Conservation (phyloP, 2,329 filamentous ascomycete species). For the Aspergillus texensis region DNA sequence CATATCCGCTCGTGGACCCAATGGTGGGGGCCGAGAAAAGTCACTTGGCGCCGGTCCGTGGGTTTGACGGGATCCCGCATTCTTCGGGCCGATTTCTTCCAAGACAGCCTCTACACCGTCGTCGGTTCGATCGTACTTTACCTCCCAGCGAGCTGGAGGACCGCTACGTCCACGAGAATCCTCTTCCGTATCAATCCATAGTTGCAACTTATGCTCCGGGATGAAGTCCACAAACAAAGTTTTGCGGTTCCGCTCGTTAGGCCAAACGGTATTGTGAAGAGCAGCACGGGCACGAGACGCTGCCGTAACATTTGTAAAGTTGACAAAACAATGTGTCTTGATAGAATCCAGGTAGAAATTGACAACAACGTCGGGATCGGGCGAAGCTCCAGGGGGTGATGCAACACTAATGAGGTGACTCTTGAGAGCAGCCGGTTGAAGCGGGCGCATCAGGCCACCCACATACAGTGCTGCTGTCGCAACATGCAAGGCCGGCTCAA, state of each 20-base stretch:
- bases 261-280: conserved; percentile 81
- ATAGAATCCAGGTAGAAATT: conserved; percentile 81
- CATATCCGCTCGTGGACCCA: conserved; percentile 29
- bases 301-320: conserved; percentile 68
- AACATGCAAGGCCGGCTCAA: conserved; percentile 66
- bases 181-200: conserved; percentile 75
- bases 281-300: conserved; percentile 75
- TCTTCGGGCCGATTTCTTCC: conserved; percentile 48
- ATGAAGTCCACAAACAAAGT: conserved; percentile 88
- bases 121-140: conserved; percentile 65
- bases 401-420: conserved; percentile 72
- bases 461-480: conserved; percentile 84
- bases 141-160: conserved; percentile 66
- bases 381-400: conserved; percentile 55
- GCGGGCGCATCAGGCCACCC: conserved; percentile 83
- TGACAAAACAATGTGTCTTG: conserved; percentile 82
- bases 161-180: conserved; percentile 47
- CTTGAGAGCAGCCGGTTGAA: conserved; percentile 69
- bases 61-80: conserved; percentile 19
- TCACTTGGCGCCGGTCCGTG: conserved; percentile 18
- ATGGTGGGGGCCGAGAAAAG: conserved; percentile 25
- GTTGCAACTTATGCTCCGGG: conserved; percentile 69
- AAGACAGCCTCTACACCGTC: conserved; percentile 62
- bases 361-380: conserved; percentile 60
- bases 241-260: conserved; percentile 81